Evolutionary conservation across 208 protist species (phyloP).

Genomic region (Porcisia hertigi): DNA sequence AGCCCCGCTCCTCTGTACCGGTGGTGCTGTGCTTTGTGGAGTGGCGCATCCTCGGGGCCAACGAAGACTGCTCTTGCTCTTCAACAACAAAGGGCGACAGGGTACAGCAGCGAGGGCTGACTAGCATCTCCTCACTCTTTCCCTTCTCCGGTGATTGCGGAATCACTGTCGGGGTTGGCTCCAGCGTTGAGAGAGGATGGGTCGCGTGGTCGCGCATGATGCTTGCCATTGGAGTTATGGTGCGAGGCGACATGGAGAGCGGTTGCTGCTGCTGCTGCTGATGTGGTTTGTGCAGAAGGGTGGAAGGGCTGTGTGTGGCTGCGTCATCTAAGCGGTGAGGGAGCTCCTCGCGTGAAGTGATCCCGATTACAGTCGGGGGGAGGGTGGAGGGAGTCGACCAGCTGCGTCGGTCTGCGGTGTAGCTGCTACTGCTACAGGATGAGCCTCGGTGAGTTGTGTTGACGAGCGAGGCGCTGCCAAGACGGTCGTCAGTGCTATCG

Average conservation of each 20-base stretch:
- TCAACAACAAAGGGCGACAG: not conserved
- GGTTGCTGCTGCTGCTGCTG: not conserved
- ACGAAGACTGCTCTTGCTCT: not conserved
- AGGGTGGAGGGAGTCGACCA: conserved; percentile 1
- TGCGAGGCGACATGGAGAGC: not conserved
- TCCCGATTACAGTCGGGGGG: not conserved
- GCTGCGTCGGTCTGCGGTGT: not conserved
- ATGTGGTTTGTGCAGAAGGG: not conserved
- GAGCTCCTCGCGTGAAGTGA: not conserved
- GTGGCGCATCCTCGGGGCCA: not conserved
- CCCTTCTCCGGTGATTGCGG: not conserved
- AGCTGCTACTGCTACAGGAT: not conserved
- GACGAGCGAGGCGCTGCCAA: not conserved
- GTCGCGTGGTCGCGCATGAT: not conserved
- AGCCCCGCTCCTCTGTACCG: not conserved
- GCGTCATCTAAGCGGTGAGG: not conserved
- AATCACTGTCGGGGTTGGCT: not conserved
- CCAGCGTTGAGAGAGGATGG: not conserved
- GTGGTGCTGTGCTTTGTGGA: not conserved
- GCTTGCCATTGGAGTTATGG: not conserved
- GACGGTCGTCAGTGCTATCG: not conserved
- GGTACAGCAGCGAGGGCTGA: conserved; percentile 3
- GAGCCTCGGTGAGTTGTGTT: not conserved
- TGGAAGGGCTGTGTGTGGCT: not conserved
- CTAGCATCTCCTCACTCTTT: not conserved